A percentile compares a stretch with the other conserved stretches of the same genome.
Conservation (phyloP, 305 asterid species). For the Fraxinus albicans region DNA sequence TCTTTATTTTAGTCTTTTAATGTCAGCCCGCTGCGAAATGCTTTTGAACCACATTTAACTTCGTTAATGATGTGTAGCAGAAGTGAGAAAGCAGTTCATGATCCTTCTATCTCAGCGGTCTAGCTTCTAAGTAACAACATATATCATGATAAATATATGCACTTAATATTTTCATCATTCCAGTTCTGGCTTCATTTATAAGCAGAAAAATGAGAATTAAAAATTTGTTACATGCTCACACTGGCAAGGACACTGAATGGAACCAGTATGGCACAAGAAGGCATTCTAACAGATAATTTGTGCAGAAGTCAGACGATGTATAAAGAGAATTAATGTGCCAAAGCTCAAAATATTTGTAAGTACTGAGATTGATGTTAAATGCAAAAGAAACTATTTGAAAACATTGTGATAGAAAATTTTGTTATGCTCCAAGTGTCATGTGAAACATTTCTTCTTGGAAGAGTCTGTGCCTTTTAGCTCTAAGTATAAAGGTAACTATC, state of each 20-base stretch:
- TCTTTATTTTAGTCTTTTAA: not conserved
- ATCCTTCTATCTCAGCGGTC: slow-evolving; percentile 5
- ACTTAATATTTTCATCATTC: not conserved
- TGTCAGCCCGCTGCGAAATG: not conserved
- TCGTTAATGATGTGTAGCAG: not conserved
- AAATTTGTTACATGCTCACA: not conserved
- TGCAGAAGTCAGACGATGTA: not conserved
- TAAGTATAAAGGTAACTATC: not conserved
- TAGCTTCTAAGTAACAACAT: not conserved
- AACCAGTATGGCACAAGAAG: not conserved
- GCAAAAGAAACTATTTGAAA: not conserved
- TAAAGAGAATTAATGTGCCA: not conserved
- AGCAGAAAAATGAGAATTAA: not conserved
- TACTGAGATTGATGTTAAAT: not conserved
- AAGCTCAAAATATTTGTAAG: not conserved
- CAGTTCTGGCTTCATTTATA: not conserved
- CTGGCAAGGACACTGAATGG: not conserved
- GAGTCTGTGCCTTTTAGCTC: not conserved
- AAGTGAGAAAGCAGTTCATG: slow-evolving; percentile 6
- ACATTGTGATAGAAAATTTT: not conserved
- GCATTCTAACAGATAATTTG: slow-evolving; percentile 3
- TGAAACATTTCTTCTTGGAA: not conserved
- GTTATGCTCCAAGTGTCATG: not conserved
- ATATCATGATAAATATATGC: not conserved
- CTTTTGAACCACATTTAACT: slow-evolving; percentile 8